These are phyloP conservation scores for Sequoia sempervirens DNA, from an alignment of 75 land plant species.

Conservation along the genomic window DNA sequence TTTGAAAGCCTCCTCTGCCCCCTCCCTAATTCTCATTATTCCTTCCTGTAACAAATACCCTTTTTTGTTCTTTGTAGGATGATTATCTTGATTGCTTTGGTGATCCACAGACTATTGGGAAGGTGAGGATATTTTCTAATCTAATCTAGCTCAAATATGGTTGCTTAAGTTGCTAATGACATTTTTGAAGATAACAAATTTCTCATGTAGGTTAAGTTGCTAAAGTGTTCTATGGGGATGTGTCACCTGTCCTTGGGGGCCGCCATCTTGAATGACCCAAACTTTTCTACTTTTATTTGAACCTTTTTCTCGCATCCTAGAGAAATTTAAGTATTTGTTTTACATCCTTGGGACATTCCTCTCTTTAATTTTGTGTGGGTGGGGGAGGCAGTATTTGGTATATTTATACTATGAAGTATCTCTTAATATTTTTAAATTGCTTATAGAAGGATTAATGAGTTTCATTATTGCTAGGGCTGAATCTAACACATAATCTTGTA, in stretches of 20 bases:
- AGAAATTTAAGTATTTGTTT: too few relatives aligned
- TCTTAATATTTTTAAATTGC: background rate
- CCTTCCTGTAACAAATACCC: background rate
- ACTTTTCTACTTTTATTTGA: too few relatives aligned
- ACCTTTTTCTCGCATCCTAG: too few relatives aligned
- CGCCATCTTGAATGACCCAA: too few relatives aligned
- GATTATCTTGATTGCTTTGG: slow-evolving; percentile 53
- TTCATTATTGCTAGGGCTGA: background rate
- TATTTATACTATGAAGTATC: background rate
- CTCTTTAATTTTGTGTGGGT: too few relatives aligned
- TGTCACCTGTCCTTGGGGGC: too few relatives aligned
- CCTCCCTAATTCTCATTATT: background rate
- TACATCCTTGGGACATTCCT: too few relatives aligned
- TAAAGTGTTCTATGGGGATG: too few relatives aligned
- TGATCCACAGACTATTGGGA: too few relatives aligned
- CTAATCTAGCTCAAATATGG: slow-evolving; percentile 1
- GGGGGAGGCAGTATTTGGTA: too few relatives aligned
- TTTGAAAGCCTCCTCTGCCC: background rate
- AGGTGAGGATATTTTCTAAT: too few relatives aligned
- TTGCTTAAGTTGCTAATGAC: background rate
- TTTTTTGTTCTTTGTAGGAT: slow-evolving; percentile 47
- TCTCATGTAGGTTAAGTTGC: background rate
- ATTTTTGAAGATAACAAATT: background rate
- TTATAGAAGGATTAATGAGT: background rate
- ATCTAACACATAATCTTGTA: background rate